Base-by-base conservation (phyloP, 768 basidiomycete species). In the Amanita pseudoporphyria region DNA sequence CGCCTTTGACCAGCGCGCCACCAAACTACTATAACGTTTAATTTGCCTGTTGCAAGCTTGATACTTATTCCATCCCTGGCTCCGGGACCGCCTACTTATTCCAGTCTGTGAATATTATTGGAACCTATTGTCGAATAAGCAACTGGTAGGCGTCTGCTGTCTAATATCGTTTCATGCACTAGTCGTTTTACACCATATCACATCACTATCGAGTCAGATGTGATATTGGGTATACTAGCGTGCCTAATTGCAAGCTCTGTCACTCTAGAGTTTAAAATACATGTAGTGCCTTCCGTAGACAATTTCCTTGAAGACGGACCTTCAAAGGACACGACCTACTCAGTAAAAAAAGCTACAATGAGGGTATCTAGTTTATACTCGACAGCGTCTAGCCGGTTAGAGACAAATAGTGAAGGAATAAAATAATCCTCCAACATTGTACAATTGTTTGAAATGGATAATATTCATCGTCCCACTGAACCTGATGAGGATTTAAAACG, bases 71-170 rank as follows among this genome's bases (percentile, higher is more conserved):
- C 42, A 1, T 18, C 16, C 22, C 51, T 56, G 91, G 88, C 88
- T 51, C 88, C 88, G 13, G 87, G 89, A 6, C 91, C 88, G 3
- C 88, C 88, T 1, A 78, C 87, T 3, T 92, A 91, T 71, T 89
- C 88, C 40, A 58, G 84, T 86, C 49, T 91, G 84, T 88, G 64
- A 76, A 84, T 78, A 10, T 18, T 16, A 26, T 16, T 0, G 31
- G 18, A 6, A 12, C 53, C 51, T 18, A 28, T 35, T 35, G 14
- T 14, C 33, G 32, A 13, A 42, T 14, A 38, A 37, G 37, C 45
- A 36, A 26, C 31, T 50, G 22, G 31, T 33, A 16, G 28, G 40
- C 7, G n/a, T 54, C 48, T 45, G 48, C 54, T 57, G 57, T 59
- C 57, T 57, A 52, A 52, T 56, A 54, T 46, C 47, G 54, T 53